Evolutionary conservation across 2,329 filamentous ascomycete genomes (phyloP).

Genomic region (Pseudopithomyces chartarum): DNA sequence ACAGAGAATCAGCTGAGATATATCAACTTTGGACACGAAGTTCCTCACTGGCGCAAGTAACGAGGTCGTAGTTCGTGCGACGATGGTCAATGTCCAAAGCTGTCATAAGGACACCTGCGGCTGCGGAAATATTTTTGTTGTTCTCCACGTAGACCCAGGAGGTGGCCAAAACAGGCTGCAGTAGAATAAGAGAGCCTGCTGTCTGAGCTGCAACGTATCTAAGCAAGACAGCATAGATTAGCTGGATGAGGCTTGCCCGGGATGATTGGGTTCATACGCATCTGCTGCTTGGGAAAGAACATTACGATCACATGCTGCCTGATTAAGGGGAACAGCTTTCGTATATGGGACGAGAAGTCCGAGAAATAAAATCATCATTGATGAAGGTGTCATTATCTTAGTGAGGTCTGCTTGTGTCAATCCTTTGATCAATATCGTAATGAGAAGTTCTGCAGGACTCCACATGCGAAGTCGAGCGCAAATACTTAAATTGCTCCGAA

Average conservation of each 20-base stretch:
- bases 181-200: constrained; percentile 11
- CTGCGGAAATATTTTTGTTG: constrained; percentile 15
- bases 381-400: constrained; percentile 1
- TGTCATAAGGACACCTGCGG: constrained; percentile 15
- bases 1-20: too few species aligned
- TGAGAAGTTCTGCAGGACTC: neutral
- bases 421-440: too few species aligned
- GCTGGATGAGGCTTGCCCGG: too few species aligned
- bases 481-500: too few species aligned
- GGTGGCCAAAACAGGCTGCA: constrained; percentile 10
- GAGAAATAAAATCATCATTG: neutral
- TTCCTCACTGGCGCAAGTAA: constrained; percentile 18
- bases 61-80: constrained; percentile 26
- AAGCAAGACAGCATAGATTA: too few species aligned
- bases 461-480: too few species aligned
- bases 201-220: constrained; percentile 23
- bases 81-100: constrained; percentile 23
- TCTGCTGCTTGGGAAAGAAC: constrained; percentile 10
- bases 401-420: too few species aligned
- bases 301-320: neutral
- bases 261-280: constrained; percentile 3
- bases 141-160: constrained; percentile 25
- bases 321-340: constrained; percentile 4
- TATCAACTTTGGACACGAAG: too few species aligned
- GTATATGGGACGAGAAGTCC: neutral